These are phyloP conservation scores for Pyrenochaeta sp. DNA, from an alignment of 2,329 filamentous ascomycete species.

Conservation along the genomic window DNA sequence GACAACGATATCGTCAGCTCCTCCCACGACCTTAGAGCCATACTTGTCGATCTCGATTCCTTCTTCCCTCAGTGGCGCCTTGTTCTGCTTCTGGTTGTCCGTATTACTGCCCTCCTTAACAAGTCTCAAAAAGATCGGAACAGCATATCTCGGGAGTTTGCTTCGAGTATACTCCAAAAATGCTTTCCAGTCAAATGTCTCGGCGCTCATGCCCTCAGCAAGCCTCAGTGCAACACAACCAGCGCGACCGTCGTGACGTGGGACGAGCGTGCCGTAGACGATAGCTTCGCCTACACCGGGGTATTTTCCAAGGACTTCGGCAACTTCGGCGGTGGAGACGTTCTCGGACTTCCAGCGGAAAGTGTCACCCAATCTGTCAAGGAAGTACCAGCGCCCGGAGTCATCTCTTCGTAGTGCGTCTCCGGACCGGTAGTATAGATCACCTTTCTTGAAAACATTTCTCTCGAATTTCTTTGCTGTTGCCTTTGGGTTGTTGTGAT, in stretches of 20 bases:
- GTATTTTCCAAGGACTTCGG: conserved; percentile 52
- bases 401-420: conserved; percentile 52
- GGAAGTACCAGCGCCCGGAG: conserved; percentile 56
- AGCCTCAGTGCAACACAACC: conserved; percentile 64
- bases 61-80: conserved; percentile 70
- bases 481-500: conserved; percentile 70
- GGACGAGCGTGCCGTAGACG: conserved; percentile 56
- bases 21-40: conserved; percentile 33
- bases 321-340: conserved; percentile 56
- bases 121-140: conserved; percentile 74
- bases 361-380: conserved; percentile 56
- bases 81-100: conserved; percentile 82
- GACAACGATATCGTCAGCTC: conserved; percentile 32
- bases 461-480: conserved; percentile 63
- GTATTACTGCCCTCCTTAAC: conserved; percentile 65
- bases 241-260: conserved; percentile 59
- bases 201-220: conserved; percentile 46
- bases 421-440: conserved; percentile 55
- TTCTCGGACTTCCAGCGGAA: conserved; percentile 59
- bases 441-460: conserved; percentile 53
- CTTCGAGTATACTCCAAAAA: conserved; percentile 28
- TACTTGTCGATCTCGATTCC: conserved; percentile 64
- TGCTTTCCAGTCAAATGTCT: conserved; percentile 34
- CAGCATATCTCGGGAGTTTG: conserved; percentile 71
- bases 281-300: conserved; percentile 53